Evolutionary conservation across 2,329 filamentous ascomycete genomes (phyloP).

Genomic region (Alternaria brassicae): DNA sequence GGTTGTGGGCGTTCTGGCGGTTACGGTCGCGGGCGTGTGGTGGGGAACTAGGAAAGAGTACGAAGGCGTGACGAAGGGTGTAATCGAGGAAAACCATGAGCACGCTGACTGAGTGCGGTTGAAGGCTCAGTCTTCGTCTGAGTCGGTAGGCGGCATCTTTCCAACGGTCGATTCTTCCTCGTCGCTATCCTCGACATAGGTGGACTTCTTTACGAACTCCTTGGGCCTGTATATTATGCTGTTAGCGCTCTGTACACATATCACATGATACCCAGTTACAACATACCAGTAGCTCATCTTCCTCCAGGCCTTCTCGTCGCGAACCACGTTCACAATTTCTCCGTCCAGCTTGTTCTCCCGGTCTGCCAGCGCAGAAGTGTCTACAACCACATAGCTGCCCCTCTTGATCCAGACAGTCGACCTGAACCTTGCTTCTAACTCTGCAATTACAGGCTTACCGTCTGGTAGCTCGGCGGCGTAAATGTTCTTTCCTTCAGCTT

Average conservation of each 20-base stretch:
- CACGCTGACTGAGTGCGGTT: conserved; percentile 39
- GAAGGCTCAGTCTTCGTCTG: conserved; percentile 64
- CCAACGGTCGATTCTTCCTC: conserved; percentile 82
- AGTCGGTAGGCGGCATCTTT: conserved; percentile 83
- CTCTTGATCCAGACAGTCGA: conserved; percentile 94
- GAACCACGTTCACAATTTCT: conserved; percentile 90
- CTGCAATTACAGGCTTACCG: conserved; percentile 72
- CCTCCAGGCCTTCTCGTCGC: conserved; percentile 90
- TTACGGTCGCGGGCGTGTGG: conserved; percentile 71
- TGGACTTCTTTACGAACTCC: conserved; percentile 72
- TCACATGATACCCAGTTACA: conserved; percentile 23
- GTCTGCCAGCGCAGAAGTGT: conserved; percentile 70
- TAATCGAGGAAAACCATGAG: conserved; percentile 38
- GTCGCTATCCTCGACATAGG: conserved; percentile 69
- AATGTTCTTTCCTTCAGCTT: conserved; percentile 86
- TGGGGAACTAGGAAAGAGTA: conserved; percentile 59
- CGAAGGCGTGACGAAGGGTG: conserved; percentile 45
- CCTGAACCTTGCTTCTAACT: conserved; percentile 84
- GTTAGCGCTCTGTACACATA: conserved; percentile 29
- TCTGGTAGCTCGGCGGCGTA: conserved; percentile 77
- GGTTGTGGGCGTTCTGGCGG: conserved; percentile 74
- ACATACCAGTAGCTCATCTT: conserved; percentile 81
- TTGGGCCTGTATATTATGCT: conserved; percentile 68
- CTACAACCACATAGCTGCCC: conserved; percentile 84
- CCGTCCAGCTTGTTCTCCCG: conserved; percentile 80